Evolutionary conservation across 306 rosid species (phyloP).

Genomic region (Cicer chorassanicum): DNA sequence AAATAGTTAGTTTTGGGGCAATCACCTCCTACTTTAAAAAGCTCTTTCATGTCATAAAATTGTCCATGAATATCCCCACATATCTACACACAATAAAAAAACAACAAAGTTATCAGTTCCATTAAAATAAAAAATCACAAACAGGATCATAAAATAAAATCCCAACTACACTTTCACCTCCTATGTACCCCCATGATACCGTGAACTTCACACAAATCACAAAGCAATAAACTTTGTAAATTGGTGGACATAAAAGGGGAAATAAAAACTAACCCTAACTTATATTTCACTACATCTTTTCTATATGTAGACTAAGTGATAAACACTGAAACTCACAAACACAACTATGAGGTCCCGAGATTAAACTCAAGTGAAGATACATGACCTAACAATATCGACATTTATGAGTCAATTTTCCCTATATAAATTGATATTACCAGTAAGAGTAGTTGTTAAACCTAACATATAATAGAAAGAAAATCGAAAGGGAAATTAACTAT

Average conservation of each 20-base stretch:
- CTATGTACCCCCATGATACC: neutral
- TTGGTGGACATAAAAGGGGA: neutral
- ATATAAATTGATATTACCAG: constrained; percentile 3
- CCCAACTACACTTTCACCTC: constrained; percentile 2
- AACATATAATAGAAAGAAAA: constrained; percentile 2
- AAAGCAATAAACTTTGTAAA: constrained; percentile 1
- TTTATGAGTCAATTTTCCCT: constrained; percentile 18
- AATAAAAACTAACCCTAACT: too few species aligned
- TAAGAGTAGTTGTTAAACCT: neutral
- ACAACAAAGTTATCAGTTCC: constrained; percentile 33
- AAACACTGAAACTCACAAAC: too few species aligned
- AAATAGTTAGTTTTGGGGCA: constrained; percentile 96
- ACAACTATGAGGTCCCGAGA: too few species aligned
- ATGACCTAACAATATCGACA: too few species aligned
- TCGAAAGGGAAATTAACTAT: neutral
- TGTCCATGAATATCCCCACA: constrained; percentile 99
- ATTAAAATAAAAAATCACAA: constrained; percentile 20
- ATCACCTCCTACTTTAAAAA: constrained; percentile 98
- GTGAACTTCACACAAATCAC: neutral
- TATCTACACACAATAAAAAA: constrained; percentile 61
- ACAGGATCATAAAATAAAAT: constrained; percentile 5
- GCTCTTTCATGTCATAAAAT: constrained; percentile 98
- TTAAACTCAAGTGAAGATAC: too few species aligned
- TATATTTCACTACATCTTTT: too few species aligned
- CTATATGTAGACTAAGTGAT: too few species aligned